A percentile compares a stretch with the other conserved stretches of the same genome.
Conservation (phyloP, 2,329 filamentous ascomycete genomes). For the Aureobasidium vineae region DNA sequence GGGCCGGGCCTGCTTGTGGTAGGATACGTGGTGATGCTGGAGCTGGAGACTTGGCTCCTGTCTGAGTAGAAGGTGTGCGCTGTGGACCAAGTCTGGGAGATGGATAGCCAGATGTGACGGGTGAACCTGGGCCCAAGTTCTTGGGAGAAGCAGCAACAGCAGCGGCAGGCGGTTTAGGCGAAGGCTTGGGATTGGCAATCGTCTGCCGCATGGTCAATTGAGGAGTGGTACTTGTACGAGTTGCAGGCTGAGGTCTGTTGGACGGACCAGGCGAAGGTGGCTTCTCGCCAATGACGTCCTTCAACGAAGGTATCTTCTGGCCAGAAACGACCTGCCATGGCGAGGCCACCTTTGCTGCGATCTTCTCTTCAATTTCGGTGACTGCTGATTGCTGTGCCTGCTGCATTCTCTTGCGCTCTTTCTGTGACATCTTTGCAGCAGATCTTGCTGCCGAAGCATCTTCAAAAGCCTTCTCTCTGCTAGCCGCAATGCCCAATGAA, state of each 20-base stretch:
- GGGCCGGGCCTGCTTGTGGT: neutral
- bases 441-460: constrained; percentile 28
- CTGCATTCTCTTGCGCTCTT: constrained; percentile 82
- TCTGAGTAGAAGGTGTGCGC: neutral
- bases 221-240: constrained; percentile 43
- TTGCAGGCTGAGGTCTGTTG: constrained; percentile 5
- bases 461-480: constrained; percentile 15
- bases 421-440: constrained; percentile 74
- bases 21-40: constrained; percentile 10
- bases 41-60: constrained; percentile 29
- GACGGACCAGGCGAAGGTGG: constrained; percentile 35
- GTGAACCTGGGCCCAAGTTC: constrained; percentile 19
- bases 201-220: constrained; percentile 63
- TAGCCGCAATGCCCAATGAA: constrained; percentile 47
- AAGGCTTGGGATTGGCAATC: constrained; percentile 48
- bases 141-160: constrained; percentile 20
- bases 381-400: constrained; percentile 56
- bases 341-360: constrained; percentile 35
- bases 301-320: constrained; percentile 51
- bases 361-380: constrained; percentile 31
- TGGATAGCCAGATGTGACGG: neutral
- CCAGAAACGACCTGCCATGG: constrained; percentile 66
- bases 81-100: constrained; percentile 20
- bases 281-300: constrained; percentile 48
- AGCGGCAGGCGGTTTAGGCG: constrained; percentile 24